Conservation (phyloP, 768 basidiomycete genomes). For the Pleurotus djamor region DNA sequence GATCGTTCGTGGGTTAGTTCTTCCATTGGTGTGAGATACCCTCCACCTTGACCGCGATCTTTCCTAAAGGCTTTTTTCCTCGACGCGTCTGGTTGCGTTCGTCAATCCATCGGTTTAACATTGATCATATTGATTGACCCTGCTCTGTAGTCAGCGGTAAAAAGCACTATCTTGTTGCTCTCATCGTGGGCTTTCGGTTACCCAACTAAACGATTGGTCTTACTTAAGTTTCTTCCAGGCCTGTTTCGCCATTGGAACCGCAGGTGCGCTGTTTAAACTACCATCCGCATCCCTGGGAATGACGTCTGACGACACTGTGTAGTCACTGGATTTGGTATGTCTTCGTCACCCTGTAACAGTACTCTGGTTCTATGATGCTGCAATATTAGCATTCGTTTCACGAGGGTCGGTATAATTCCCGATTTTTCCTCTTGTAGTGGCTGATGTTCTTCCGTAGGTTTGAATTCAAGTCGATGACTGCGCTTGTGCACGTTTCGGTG, state of each 20-base stretch:
- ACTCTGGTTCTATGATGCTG: neutral
- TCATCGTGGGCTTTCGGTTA: slow-evolving; percentile 14
- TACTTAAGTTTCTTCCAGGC: slow-evolving; percentile 4
- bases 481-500: neutral
- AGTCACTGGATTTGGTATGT: slow-evolving; percentile 3
- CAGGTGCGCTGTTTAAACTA: neutral
- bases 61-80: slow-evolving; percentile 19
- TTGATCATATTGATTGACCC: neutral
- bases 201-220: neutral
- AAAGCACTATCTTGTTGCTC: slow-evolving; percentile 12
- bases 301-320: neutral
- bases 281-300: neutral
- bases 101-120: neutral
- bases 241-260: neutral
- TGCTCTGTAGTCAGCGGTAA: slow-evolving; percentile 14
- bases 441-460: neutral
- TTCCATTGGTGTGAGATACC: neutral
- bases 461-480: neutral
- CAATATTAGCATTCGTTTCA: slow-evolving; percentile 20
- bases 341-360: neutral
- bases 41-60: neutral
- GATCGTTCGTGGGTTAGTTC: slow-evolving; percentile 27
- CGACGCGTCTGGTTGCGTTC: slow-evolving; percentile 24
- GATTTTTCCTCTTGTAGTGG: slow-evolving; percentile 8
- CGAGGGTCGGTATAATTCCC: slow-evolving; percentile 22